phyloP scores from a whole-genome alignment of 257 asterid species.

The Apocynum venetum region DNA sequence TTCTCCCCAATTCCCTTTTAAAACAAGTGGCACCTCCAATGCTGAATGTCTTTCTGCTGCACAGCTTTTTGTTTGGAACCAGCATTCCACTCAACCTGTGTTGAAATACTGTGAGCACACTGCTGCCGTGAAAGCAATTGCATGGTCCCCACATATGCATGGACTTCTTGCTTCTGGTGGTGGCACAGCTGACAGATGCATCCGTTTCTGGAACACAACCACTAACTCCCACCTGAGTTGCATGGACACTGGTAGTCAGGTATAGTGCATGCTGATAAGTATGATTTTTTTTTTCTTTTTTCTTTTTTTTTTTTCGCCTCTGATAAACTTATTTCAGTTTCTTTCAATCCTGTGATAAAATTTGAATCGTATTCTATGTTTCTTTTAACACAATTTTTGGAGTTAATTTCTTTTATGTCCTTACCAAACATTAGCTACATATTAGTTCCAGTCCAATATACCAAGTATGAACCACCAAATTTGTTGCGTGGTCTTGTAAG shows the following conservation, averaged over 20 bases:
- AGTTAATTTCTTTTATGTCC: neutral
- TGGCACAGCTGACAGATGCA: conserved; percentile 97
- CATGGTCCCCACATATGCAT: conserved; percentile 98
- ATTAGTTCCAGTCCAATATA: neutral
- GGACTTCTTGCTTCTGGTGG: conserved; percentile 99
- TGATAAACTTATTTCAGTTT: neutral
- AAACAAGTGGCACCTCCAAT: neutral
- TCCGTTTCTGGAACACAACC: conserved; percentile 93
- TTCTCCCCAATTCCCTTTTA: neutral
- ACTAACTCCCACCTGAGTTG: conserved; percentile 76
- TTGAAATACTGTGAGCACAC: conserved; percentile 87
- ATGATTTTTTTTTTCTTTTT: neutral
- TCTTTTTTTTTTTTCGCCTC: neutral
- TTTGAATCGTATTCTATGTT: neutral
- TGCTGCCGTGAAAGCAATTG: conserved; percentile 98
- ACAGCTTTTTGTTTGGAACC: conserved; percentile 94
- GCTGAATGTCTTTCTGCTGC: conserved; percentile 8
- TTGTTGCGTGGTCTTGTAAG: neutral
- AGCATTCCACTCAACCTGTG: conserved; percentile 81
- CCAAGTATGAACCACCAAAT: neutral
- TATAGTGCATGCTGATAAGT: conserved; percentile 14
- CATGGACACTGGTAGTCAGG: conserved; percentile 99
- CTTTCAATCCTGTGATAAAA: neutral
- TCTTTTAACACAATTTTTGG: neutral
- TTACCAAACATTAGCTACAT: neutral